Evolutionary conservation across 345 rosid species (phyloP), one percentile per base, ranked within the genome.

Genomic region (Eucalyptus victrix): DNA sequence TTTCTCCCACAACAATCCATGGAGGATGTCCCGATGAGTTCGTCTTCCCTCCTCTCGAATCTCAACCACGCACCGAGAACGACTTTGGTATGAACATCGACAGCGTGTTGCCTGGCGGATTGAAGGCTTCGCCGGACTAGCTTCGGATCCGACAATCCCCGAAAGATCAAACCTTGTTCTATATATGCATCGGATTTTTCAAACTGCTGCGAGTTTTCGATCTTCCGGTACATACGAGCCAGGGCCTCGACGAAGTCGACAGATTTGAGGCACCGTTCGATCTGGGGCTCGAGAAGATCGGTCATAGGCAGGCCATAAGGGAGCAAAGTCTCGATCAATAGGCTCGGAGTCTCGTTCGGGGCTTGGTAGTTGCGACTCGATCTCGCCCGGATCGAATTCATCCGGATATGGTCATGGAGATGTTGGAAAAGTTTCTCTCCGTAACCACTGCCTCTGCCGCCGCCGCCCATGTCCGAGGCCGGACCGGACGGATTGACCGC

Each of bases 41-140:
- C 99, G 89, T 98, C 97, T 54, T 98, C 99, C 86, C 99, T 95
- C 95, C 99, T 95, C 95, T 98, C 99, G 65, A 56, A 98, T 81
- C 98, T 91, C 76, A 98, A 93, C 98, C 99, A 98, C 7, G 99
- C 93, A 0, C 97, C 97, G 40, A 98, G 88, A 12, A 98, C 98
- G n/a, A 98, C 92, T 90, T 98, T 98, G 34, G 94, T 80, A 89
- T 97, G 98, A 80, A 96, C 97, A 50, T 96, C 99, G 3, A 93
- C 93, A 0, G 99, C 95, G 60, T 96, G 99, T 85, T 96, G 96
- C 87, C 99, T 94, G 8, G 98, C 95, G 2, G 92, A 89, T 30
- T 94, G 95, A 80, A 98, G 97, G 91, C 97, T 94, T 92, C 98
- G 92, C 89, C 99, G 93, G 90, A 96, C 95, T 87, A 97, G 80